phyloP scores from a whole-genome alignment of 148 eudicot species.

The Rhododendron mucronatum region DNA sequence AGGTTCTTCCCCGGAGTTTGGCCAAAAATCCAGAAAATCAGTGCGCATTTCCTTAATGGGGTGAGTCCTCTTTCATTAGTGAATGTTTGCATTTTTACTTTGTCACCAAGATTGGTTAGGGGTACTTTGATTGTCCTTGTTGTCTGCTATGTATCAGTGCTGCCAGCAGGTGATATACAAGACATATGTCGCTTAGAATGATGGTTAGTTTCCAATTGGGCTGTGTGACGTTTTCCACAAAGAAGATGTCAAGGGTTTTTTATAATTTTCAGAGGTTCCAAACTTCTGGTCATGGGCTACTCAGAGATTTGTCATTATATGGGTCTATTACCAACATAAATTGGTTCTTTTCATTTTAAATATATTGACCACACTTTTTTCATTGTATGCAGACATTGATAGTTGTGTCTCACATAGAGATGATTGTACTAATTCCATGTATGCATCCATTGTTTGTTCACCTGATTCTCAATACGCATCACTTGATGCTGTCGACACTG shows the following conservation, averaged over 20 bases:
- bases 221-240: background rate
- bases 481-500: background rate
- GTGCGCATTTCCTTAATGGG: slow-evolving; percentile 60
- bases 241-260: background rate
- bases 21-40: slow-evolving; percentile 53
- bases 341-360: background rate
- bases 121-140: background rate
- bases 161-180: background rate
- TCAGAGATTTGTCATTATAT: background rate
- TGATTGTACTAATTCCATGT: background rate
- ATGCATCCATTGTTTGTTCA: background rate
- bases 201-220: background rate
- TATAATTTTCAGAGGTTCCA: background rate
- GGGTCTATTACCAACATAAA: background rate
- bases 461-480: background rate
- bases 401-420: background rate
- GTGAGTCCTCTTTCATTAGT: slow-evolving; percentile 38
- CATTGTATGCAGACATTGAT: background rate
- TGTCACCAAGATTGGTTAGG: background rate
- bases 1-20: slow-evolving; percentile 31
- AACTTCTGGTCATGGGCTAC: background rate
- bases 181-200: background rate
- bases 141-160: background rate
- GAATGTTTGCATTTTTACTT: background rate
- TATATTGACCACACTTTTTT: background rate